phyloP scores from a whole-genome alignment of 1,139 yeast genomes.

The Kodamaea arcana region DNA sequence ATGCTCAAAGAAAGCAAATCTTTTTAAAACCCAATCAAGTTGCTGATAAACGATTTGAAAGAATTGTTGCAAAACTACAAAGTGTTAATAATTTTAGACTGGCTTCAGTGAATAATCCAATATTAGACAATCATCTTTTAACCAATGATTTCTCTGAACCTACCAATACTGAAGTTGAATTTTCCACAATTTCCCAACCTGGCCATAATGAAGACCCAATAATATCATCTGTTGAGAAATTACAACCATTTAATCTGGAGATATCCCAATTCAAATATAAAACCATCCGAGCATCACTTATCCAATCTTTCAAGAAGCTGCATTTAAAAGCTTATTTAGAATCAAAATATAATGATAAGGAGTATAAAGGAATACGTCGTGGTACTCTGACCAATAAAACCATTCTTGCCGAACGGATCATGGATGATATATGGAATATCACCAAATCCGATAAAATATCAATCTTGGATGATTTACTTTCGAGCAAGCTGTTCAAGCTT shows the following conservation, averaged over 20 bases:
- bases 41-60: conserved; percentile 12
- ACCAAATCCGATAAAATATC: conserved; percentile 24
- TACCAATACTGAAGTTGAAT: no score
- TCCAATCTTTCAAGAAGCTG: conserved; percentile 12
- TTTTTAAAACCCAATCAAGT: conserved; percentile 15
- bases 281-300: conserved; percentile 11
- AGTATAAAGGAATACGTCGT: conserved; percentile 3
- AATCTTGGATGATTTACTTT: conserved; percentile 36
- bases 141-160: background rate
- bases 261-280: conserved; percentile 11
- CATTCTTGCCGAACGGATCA: conserved; percentile 19
- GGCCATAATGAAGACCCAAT: conserved; percentile 2
- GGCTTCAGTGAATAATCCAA: conserved; percentile 4
- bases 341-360: conserved; percentile 8
- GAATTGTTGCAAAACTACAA: conserved; percentile 10
- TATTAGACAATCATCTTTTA: conserved; percentile 3
- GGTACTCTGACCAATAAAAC: conserved; percentile 8
- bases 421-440: conserved; percentile 39
- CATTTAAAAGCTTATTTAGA: conserved; percentile 12
- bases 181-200: no score
- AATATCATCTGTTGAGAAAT: conserved; percentile 9
- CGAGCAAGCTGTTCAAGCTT: conserved; percentile 34
- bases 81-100: conserved; percentile 5
- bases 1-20: conserved; percentile 12
- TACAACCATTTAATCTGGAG: conserved; percentile 8